phyloP scores from a whole-genome alignment of 257 asterid species.

The Nicotiana obtusifolia region DNA sequence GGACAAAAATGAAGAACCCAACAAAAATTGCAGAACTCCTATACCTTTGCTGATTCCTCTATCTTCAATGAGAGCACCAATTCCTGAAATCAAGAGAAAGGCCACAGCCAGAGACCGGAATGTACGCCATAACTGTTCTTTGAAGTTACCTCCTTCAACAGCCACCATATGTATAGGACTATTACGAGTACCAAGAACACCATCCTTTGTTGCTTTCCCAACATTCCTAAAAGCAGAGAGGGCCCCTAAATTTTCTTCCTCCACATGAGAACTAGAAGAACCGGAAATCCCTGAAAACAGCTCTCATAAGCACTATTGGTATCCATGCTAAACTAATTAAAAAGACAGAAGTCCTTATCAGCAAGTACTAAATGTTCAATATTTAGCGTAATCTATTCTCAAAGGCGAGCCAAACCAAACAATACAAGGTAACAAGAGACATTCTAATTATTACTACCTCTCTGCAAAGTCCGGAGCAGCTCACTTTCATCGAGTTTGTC shows the following conservation, averaged over 20 bases:
- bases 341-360: neutral
- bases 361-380: neutral
- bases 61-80: conserved; percentile 86
- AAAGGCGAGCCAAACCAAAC: neutral
- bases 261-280: conserved; percentile 39
- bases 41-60: conserved; percentile 87
- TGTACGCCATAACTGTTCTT: conserved; percentile 92
- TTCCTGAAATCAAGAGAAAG: conserved; percentile 74
- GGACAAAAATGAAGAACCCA: too few species aligned
- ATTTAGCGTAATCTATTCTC: neutral
- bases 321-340: conserved; percentile 6
- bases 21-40: neutral
- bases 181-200: conserved; percentile 74
- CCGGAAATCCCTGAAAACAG: conserved; percentile 40
- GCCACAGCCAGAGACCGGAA: conserved; percentile 69
- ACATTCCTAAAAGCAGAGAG: conserved; percentile 66
- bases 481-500: conserved; percentile 82
- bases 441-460: conserved; percentile 36
- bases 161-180: conserved; percentile 95
- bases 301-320: conserved; percentile 6
- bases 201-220: conserved; percentile 64
- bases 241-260: conserved; percentile 52
- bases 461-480: conserved; percentile 66
- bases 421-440: neutral
- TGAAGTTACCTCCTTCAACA: conserved; percentile 73